Evolutionary conservation across 2,329 filamentous ascomycete species (phyloP).

Genomic region (Scedosporium dehoogii): DNA sequence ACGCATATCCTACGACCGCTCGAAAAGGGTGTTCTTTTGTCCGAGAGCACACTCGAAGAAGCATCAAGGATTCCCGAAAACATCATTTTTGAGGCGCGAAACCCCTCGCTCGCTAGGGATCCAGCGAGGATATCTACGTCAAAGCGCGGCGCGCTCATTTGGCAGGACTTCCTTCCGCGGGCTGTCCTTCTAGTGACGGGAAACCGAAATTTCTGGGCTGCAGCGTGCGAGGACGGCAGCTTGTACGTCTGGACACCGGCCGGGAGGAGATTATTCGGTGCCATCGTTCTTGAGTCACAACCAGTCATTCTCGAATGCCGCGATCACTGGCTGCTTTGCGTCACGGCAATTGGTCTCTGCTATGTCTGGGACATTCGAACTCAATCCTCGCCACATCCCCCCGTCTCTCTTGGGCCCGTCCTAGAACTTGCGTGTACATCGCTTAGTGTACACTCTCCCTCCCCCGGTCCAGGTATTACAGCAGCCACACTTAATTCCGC

Average conservation of each 20-base stretch:
- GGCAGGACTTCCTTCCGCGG: slow-evolving; percentile 88
- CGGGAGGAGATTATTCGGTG: slow-evolving; percentile 74
- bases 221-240: slow-evolving; percentile 85
- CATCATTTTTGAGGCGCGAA: slow-evolving; percentile 78
- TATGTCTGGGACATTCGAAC: slow-evolving; percentile 90
- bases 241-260: slow-evolving; percentile 88
- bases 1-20: slow-evolving; percentile 74
- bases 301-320: slow-evolving; percentile 89
- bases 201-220: slow-evolving; percentile 84
- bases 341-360: slow-evolving; percentile 79
- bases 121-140: slow-evolving; percentile 76
- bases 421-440: slow-evolving; percentile 77
- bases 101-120: slow-evolving; percentile 67
- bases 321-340: slow-evolving; percentile 79
- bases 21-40: slow-evolving; percentile 52
- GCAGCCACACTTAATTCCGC: slow-evolving; percentile 85
- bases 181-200: slow-evolving; percentile 85
- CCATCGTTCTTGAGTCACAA: slow-evolving; percentile 81
- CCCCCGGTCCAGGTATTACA: slow-evolving; percentile 72
- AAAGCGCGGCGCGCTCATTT: slow-evolving; percentile 70
- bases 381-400: slow-evolving; percentile 76
- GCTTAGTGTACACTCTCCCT: slow-evolving; percentile 64
- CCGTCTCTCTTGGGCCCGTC: slow-evolving; percentile 78
- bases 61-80: slow-evolving; percentile 57
- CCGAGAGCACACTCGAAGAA: slow-evolving; percentile 45